A percentile compares a stretch with the other conserved stretches of the same genome.
These are phyloP conservation scores for Nemania diffusa DNA, from an alignment of 2,329 filamentous ascomycete genomes.

Conservation along the genomic window DNA sequence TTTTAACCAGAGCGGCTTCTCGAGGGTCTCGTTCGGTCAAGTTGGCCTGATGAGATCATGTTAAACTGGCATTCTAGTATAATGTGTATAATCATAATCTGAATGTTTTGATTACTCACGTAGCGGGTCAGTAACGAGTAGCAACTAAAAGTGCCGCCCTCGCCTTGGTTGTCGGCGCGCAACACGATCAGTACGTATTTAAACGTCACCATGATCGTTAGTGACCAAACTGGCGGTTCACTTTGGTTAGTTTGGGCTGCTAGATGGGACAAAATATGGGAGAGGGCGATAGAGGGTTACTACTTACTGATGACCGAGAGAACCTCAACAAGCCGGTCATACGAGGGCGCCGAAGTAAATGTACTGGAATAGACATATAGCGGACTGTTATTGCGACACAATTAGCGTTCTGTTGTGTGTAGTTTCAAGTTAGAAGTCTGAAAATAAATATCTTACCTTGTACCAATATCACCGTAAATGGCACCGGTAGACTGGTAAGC, in stretches of 20 bases:
- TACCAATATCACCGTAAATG: slow-evolving; percentile 77
- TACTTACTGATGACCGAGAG: slow-evolving; percentile 67
- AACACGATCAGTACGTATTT: slow-evolving; percentile 76
- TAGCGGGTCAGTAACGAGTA: slow-evolving; percentile 72
- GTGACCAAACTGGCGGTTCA: slow-evolving; percentile 64
- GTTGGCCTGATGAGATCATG: slow-evolving; percentile 56
- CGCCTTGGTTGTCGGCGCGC: slow-evolving; percentile 74
- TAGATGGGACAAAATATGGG: no score
- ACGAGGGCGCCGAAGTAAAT: slow-evolving; percentile 65
- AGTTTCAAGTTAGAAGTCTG: not conserved
- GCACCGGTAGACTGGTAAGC: slow-evolving; percentile 73
- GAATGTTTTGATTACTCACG: slow-evolving; percentile 48
- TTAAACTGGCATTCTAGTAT: not conserved
- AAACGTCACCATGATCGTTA: slow-evolving; percentile 74
- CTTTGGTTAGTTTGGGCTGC: slow-evolving; percentile 2
- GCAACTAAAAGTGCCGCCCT: slow-evolving; percentile 75
- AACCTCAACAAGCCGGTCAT: slow-evolving; percentile 70
- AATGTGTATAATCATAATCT: no score
- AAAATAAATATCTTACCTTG: slow-evolving; percentile 43
- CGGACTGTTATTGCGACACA: slow-evolving; percentile 56
- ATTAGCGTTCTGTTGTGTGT: slow-evolving; percentile 1
- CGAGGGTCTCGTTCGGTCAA: slow-evolving; percentile 70
- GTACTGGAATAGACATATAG: slow-evolving; percentile 78
- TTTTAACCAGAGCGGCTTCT: slow-evolving; percentile 63
- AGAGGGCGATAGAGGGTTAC: not conserved